Conservation (phyloP, 2,329 filamentous ascomycete species). For the Epichloe brachyelytri region DNA sequence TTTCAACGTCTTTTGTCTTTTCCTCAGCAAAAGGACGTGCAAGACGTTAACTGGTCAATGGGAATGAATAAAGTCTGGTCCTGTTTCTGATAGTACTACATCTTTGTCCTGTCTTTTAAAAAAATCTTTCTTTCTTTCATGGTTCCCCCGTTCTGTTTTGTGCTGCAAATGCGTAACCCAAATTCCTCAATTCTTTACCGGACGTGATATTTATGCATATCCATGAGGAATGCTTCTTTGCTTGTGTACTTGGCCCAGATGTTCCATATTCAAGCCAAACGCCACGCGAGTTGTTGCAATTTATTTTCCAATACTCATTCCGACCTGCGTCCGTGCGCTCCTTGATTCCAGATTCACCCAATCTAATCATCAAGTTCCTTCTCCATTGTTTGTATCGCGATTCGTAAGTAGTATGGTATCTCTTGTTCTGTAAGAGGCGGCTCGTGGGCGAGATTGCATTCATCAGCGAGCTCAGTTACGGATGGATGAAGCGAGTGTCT, state of each 20-base stretch:
- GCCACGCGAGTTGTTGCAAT: neutral
- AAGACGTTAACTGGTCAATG: neutral
- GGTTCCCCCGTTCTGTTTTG: neutral
- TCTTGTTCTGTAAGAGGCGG: slow-evolving; percentile 3
- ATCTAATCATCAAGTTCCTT: slow-evolving; percentile 5
- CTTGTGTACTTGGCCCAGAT: neutral
- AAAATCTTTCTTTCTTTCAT: neutral
- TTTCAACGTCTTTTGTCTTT: neutral
- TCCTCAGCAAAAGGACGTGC: neutral
- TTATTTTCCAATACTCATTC: neutral
- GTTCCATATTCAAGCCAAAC: neutral
- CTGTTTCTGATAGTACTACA: neutral
- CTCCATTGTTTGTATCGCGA: slow-evolving; percentile 3
- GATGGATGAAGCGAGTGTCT: slow-evolving; percentile 10
- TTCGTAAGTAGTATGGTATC: slow-evolving; percentile 5
- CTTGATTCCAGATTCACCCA: neutral
- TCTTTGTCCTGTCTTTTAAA: neutral
- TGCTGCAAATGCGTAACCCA: neutral
- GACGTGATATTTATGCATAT: neutral
- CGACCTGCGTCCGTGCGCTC: neutral
- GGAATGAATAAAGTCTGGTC: neutral
- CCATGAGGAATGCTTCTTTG: neutral
- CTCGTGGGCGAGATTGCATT: neutral
- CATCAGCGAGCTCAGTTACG: neutral
- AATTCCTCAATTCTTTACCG: neutral